Percentiles rank a stretch among this genome's conserved stretches.
Evolutionary conservation across 1,284 basidiomycete species (phyloP).

Genomic region (Hypsizygus ulmarius): DNA sequence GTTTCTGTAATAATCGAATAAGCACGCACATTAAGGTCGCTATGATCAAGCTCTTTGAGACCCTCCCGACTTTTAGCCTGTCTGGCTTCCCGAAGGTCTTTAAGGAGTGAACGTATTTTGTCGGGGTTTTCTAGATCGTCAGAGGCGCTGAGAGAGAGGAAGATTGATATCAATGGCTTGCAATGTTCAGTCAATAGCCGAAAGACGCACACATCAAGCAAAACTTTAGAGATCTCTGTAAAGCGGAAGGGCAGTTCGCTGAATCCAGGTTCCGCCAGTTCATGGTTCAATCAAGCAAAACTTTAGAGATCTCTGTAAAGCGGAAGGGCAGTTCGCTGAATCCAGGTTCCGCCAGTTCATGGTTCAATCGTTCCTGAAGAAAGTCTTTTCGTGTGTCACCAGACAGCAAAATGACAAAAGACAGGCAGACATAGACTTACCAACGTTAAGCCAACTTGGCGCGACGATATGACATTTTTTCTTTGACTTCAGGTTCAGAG

Average conservation of each 20-base stretch:
- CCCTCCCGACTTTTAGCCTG: slow-evolving; percentile 92
- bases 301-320: slow-evolving; percentile 86
- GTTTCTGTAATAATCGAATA: neutral
- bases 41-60: slow-evolving; percentile 69
- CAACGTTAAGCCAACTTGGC: slow-evolving; percentile 85
- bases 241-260: slow-evolving; percentile 83
- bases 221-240: slow-evolving; percentile 83
- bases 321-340: slow-evolving; percentile 82
- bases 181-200: no score
- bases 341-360: slow-evolving; percentile 69
- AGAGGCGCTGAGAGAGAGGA: slow-evolving; percentile 59
- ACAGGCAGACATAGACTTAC: slow-evolving; percentile 43
- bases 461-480: slow-evolving; percentile 91
- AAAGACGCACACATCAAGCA: slow-evolving; percentile 82
- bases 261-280: slow-evolving; percentile 73
- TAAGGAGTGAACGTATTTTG: slow-evolving; percentile 79
- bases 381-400: slow-evolving; percentile 52
- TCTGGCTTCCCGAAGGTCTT: slow-evolving; percentile 91
- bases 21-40: slow-evolving; percentile 68
- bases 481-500: slow-evolving; percentile 88
- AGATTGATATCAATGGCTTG: neutral
- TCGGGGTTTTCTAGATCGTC: slow-evolving; percentile 87
- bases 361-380: slow-evolving; percentile 67
- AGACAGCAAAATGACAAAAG: slow-evolving; percentile 1
- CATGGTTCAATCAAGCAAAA: slow-evolving; percentile 72